Evolutionary conservation across 176 grass and related monocot genomes (phyloP), one percentile per base, ranked within the genome.

Genomic region (Rhynchospora pubera): DNA sequence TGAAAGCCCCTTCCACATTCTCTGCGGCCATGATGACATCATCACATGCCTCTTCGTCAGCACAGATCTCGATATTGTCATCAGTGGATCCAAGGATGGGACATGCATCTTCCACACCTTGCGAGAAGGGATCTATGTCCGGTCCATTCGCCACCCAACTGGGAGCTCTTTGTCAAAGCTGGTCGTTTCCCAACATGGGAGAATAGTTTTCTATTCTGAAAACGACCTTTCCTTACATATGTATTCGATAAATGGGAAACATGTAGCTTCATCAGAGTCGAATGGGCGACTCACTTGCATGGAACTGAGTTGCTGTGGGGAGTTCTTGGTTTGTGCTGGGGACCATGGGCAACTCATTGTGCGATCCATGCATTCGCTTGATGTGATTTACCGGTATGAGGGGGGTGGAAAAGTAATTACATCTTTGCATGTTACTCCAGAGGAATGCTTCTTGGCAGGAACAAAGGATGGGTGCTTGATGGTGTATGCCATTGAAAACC

Each of bases 41-140:
- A 94, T 98, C 62, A 98, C 92, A 83, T 98, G 95, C 87, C 92
- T 98, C 87, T 94, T 91, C 77, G 79, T 98, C 86, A 98, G 95
- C 60, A 90, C 87, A 0, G 95, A 94, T 85, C 82, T 98, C 16
- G 90, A 98, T 73, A 87, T 98, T 85, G 95, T 98, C 83, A 91
- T 98, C 68, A 94, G 90, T 88, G 95, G 95, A 32, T 98, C 95
- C 34, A 98, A 98, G 86, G 95, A 98, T 82, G 95, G 95, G 67
- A 98, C 95, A 28, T 98, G 95, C 86, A 98, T 98, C 67, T 98
- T 98, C 84, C 92, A 98, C 74, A 98, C 92, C 42, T 71, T 98
- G 59, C 83, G 83, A 66, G 85, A 91, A 59, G 95, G 95, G 66
- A 91, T 46, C 77, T 98, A 98, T 44, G 89, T 93, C 53, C 92